phyloP scores from a whole-genome alignment of 768 basidiomycete genomes.

The Termitomyces sp. region DNA sequence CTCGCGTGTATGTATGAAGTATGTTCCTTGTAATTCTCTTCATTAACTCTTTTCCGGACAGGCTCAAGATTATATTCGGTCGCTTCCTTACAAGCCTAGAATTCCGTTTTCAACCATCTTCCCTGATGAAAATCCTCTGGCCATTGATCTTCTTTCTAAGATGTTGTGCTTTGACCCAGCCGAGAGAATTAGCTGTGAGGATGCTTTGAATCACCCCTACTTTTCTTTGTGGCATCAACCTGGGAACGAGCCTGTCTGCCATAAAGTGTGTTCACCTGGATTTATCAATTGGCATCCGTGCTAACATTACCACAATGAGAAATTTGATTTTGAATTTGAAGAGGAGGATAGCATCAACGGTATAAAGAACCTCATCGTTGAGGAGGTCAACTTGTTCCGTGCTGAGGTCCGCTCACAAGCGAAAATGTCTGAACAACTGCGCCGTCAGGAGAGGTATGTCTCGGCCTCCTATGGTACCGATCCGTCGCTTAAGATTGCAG shows the following conservation, averaged over 20 bases:
- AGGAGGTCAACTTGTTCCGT: conserved; percentile 89
- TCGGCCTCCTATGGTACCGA: not conserved
- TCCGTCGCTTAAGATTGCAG: conserved; percentile 29
- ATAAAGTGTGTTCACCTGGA: conserved; percentile 44
- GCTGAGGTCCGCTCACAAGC: conserved; percentile 83
- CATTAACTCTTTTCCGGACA: conserved; percentile 24
- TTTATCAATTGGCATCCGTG: not conserved
- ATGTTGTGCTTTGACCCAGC: conserved; percentile 96
- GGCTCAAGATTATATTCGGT: conserved; percentile 98
- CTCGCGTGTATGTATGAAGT: conserved; percentile 62
- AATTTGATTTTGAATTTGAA: conserved; percentile 98
- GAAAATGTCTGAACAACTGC: conserved; percentile 64
- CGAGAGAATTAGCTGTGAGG: conserved; percentile 94
- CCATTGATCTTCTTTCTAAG: conserved; percentile 87
- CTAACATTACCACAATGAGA: conserved; percentile 36
- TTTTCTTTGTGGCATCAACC: conserved; percentile 97
- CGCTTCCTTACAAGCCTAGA: conserved; percentile 93
- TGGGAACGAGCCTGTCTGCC: conserved; percentile 85
- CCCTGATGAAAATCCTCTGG: conserved; percentile 92
- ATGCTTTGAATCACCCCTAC: conserved; percentile 94
- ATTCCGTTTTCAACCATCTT: conserved; percentile 90
- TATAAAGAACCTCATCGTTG: conserved; percentile 92
- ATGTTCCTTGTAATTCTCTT: not conserved
- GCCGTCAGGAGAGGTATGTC: conserved; percentile 70
- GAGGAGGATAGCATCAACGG: conserved; percentile 95